Base-by-base conservation (phyloP, 495 filamentous ascomycete genomes). In the Penicillium paxilli region DNA sequence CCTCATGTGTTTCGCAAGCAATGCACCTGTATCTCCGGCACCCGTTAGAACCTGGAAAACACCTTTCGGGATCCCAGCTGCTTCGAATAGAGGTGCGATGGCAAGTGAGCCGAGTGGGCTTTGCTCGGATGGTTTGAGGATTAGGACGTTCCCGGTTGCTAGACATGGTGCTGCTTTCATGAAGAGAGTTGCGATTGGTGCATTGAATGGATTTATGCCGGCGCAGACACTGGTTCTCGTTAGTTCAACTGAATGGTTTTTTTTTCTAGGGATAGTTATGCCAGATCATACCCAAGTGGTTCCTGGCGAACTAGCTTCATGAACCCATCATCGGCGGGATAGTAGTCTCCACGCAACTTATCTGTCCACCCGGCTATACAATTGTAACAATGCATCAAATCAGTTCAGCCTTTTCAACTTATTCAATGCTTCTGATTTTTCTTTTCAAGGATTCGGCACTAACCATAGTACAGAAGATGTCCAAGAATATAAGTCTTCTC, bases 81-180 rank as follows among this genome's bases (percentile, higher is more conserved):
- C 84, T 57, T 84, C 78, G 44, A 81, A 84, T 11, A 95, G 76
- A 61, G 91, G 87, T 37, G 86, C 91, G 30, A 94, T 74, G 65
- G 92, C 92, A 87, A 93, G 90, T 33, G 86, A 83, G 19, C 88
- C 90, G 22, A 91, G 89, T 7, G 91, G 91, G 55, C 93, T 89
- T 57, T 91, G 86, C 73, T 96, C 91, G 1, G 89, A 93, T 8
- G 91, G 89, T 77, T 96, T 96, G 41, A 96, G 69, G 60, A 96
- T 86, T 51, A 94, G 72, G 1, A 68, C 72, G 54, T 83, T 82
- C 2, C 82, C 82, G 1, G 79, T 72, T 8, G 76, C 77, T 4
- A 83, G 65, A 0, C 77, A 76, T 5, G 80, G 76, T 7, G 75
- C 80, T 20, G 78, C 58, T 56, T 83, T 83, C 52, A 53, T 52